These are phyloP conservation scores for Xanthoceras sorbifolium DNA, from an alignment of 345 rosid species.

Conservation along the genomic window DNA sequence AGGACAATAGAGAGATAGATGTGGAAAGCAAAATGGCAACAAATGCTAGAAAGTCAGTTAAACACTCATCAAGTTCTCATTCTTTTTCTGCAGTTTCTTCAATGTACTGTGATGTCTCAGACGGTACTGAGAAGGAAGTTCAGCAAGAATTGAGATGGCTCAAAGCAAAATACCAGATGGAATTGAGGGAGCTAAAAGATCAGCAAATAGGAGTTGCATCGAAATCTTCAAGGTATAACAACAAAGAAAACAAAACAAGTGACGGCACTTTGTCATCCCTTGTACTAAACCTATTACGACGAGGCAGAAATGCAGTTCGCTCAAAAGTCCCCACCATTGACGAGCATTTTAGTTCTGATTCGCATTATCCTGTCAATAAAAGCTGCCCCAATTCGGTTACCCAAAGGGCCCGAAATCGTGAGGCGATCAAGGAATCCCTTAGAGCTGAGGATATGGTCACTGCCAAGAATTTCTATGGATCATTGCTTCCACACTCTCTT, in stretches of 20 bases:
- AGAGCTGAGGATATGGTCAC: slow-evolving; percentile 19
- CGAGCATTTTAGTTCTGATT: slow-evolving; percentile 20
- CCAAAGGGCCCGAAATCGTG: slow-evolving; percentile 33
- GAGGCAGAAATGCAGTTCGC: slow-evolving; percentile 19
- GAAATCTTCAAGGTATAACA: slow-evolving; percentile 28
- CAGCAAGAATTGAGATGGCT: slow-evolving; percentile 70
- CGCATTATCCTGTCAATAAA: slow-evolving; percentile 16
- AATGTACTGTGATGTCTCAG: slow-evolving; percentile 30
- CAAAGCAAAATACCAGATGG: slow-evolving; percentile 61
- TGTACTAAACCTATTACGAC: slow-evolving; percentile 16
- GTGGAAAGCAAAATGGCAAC: slow-evolving; percentile 31
- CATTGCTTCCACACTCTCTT: slow-evolving; percentile 50
- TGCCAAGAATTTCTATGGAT: slow-evolving; percentile 39
- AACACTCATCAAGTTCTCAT: slow-evolving; percentile 32
- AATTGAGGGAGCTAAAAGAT: slow-evolving; percentile 56
- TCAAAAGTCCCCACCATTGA: slow-evolving; percentile 14
- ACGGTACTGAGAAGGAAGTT: slow-evolving; percentile 41
- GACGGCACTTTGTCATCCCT: slow-evolving; percentile 18
- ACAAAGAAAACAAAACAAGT: slow-evolving; percentile 26
- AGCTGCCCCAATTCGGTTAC: slow-evolving; percentile 38
- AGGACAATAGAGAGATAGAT: slow-evolving; percentile 23
- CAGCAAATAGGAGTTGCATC: slow-evolving; percentile 40
- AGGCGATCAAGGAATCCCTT: slow-evolving; percentile 28
- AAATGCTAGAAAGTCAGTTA: slow-evolving; percentile 29
- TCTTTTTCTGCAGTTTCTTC: slow-evolving; percentile 38